phyloP scores from a whole-genome alignment of 371 early-diverging fungal genomes.

The Synchytrium microbalum region DNA sequence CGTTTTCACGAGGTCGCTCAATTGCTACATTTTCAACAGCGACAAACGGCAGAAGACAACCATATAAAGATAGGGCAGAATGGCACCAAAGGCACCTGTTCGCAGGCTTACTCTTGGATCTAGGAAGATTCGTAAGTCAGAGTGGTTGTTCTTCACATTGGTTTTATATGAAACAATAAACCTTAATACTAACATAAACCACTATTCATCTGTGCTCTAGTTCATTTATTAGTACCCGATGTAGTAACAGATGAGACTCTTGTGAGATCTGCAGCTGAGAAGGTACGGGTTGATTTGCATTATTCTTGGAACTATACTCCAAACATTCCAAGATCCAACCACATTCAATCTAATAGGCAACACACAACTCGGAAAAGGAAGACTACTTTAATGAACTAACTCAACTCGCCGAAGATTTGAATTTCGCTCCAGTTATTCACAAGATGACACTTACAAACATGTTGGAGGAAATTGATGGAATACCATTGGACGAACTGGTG shows the following conservation, averaged over 20 bases:
- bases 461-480: slow-evolving; percentile 11
- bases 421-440: slow-evolving; percentile 24
- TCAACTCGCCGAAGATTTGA: slow-evolving; percentile 17
- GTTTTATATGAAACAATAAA: not conserved
- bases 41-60: too few relatives aligned
- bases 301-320: not conserved
- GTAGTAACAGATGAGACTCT: slow-evolving; percentile 15
- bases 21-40: too few relatives aligned
- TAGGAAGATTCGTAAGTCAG: not conserved
- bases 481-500: slow-evolving; percentile 18
- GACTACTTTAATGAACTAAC: slow-evolving; percentile 23
- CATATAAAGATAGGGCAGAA: too few relatives aligned
- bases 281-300: slow-evolving; percentile 1
- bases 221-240: slow-evolving; percentile 27
- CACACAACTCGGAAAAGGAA: slow-evolving; percentile 26
- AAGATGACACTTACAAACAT: slow-evolving; percentile 16
- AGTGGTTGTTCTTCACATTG: too few relatives aligned
- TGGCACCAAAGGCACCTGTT: not conserved
- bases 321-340: not conserved
- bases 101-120: not conserved
- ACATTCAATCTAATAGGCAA: slow-evolving; percentile 7
- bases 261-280: slow-evolving; percentile 23
- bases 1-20: too few relatives aligned
- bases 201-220: not conserved
- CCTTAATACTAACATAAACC: not conserved